Evolutionary conservation across 306 rosid species (phyloP), one percentile per base, ranked within the genome.

Genomic region (Biancaea sappan): DNA sequence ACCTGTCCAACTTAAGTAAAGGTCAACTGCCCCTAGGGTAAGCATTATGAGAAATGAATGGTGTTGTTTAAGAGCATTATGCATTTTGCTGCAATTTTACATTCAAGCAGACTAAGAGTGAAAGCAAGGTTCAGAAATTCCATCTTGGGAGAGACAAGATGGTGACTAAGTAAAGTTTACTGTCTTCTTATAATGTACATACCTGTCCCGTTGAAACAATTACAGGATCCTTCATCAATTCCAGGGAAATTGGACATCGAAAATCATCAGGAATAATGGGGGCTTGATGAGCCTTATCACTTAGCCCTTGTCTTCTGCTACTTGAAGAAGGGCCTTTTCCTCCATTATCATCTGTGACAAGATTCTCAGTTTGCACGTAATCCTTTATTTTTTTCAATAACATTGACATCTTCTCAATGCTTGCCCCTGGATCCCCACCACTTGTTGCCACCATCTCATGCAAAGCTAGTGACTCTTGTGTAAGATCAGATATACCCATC

Each of bases 141-240:
- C 43, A 14, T 66, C n/a, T 47, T 37, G 53, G 40, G 51, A 37
- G 38, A 28, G 66, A 26, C 46, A 64, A 72, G 31, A 34, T 44
- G 73, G 34, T 68, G 19, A 34, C 44, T 38, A 54, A 47, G 34
- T 51, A 41, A 80, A 37, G 54, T 69, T 75, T 11, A 64, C 80
- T 15, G 40, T 41, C 6, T 64, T 77, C 34, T 68, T 50, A 62
- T 46, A 72, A 44, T 41, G 72, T 56, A 69, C 69, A 77, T 86
- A 95, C 99, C 98, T 95, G 99, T 81, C 99, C 99, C 8, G 99
- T 95, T 60, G 99, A 95, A 77, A 95, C 98, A 83, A 95, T 95
- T 74, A 95, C 96, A 6, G 99, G 99, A 85, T 95, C 97, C 79
- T 72, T 87, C 98, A 95, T 95, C 80, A 95, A 84, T 81, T 95